Base-by-base conservation (phyloP, 1,139 yeast species). In the Scheffersomyces segobiensis region DNA sequence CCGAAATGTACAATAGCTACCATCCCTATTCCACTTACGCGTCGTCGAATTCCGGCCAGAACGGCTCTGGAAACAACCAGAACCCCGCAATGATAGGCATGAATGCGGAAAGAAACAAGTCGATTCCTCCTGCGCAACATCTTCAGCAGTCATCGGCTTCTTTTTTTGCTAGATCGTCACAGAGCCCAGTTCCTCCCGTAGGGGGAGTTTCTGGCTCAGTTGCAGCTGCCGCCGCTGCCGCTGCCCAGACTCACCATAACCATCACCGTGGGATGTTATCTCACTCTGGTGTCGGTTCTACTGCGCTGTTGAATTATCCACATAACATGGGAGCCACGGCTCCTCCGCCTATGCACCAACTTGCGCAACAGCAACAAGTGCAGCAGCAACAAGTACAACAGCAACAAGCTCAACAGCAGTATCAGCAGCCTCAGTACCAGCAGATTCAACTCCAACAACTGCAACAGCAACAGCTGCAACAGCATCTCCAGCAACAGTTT, bases 371-470 rank as follows among this genome's bases (percentile, higher is more conserved):
- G 32, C 53, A 51, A 21, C 57, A 51, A 7, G 22, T 14, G 10
- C 63, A 52, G 51, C 56, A 56, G 46, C 58, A 59, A 5, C 62
- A 57, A 32, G 56, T 46, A 32, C 59, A 50, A 42, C 59, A 55
- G n/a, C 63, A 59, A 39, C 61, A 60, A 46, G 58, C 50, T 17
- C 54, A 20, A 22, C 62, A 57, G 7, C 57, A 59, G 32, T 63
- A 58, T 46, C 65, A 56, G 32, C 57, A 59, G 52, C 50, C 46
- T 26, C 65, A 60, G 42, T 58, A 49, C 42, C 57, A 53, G 24
- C 59, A 57, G 47, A 59, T 57, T 22, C 56, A 52, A 50, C 60
- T 50, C 18, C 61, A 62, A 32, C 61, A 55, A 52, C 63, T 59
- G 42, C 67, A 61, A 18, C 59, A 55, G 50, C 58, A 55, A 21